Evolutionary conservation across 1,284 basidiomycete species (phyloP).

Genomic region (Melampsora americana): DNA sequence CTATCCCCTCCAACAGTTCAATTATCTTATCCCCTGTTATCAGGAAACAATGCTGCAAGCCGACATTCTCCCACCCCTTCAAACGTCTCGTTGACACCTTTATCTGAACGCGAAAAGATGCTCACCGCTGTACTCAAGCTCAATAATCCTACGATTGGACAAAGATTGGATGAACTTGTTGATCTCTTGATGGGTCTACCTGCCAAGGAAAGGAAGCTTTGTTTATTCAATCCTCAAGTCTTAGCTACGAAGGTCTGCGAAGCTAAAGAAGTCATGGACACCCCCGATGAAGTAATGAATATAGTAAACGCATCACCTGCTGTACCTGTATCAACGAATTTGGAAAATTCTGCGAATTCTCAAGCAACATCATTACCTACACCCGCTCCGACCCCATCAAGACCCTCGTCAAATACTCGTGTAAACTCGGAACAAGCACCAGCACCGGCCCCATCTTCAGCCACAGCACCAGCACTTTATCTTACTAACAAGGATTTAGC

Average conservation of each 20-base stretch:
- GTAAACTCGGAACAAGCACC: not conserved
- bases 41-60: constrained; percentile 14
- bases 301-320: constrained; percentile 56
- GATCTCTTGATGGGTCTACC: constrained; percentile 77
- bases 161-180: constrained; percentile 63
- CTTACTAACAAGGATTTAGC: constrained; percentile 5
- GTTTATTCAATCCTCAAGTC: constrained; percentile 78
- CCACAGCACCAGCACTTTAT: not conserved
- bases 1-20: not conserved
- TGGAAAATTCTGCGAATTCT: not conserved
- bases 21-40: not conserved
- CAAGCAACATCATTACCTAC: not conserved
- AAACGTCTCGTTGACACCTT: constrained; percentile 57
- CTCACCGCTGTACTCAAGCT: constrained; percentile 65
- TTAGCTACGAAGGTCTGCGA: constrained; percentile 73
- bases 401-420: not conserved
- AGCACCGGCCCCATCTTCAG: not conserved
- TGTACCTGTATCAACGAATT: not conserved
- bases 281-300: constrained; percentile 62
- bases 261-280: constrained; percentile 65
- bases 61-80: constrained; percentile 34
- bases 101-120: constrained; percentile 71
- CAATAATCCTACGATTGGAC: constrained; percentile 50
- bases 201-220: constrained; percentile 82
- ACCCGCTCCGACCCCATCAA: not conserved